phyloP scores from a whole-genome alignment of 164 flowering plant species.

The Dillenia turbinata region DNA sequence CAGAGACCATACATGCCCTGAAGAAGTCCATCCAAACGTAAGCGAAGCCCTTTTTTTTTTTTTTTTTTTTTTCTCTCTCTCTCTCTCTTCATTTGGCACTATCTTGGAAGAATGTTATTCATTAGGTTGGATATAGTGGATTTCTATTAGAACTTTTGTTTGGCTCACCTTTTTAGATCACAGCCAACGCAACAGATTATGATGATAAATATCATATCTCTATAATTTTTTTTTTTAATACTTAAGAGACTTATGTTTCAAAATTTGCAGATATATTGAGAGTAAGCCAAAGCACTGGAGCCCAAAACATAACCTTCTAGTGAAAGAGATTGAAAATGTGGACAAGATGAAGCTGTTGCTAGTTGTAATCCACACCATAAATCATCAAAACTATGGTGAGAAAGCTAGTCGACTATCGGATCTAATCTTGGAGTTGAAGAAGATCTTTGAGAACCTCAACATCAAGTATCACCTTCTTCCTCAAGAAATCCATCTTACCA shows the following conservation, averaged over 20 bases:
- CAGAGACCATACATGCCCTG: conserved; percentile 23
- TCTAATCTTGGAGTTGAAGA: conserved; percentile 43
- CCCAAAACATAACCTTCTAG: conserved; percentile 30
- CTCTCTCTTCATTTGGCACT: too few relatives aligned
- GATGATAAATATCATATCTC: not conserved
- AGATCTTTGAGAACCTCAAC: conserved; percentile 32
- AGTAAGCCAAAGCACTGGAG: conserved; percentile 52
- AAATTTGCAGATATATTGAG: conserved; percentile 44
- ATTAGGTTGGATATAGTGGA: too few relatives aligned
- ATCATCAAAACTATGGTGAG: conserved; percentile 46
- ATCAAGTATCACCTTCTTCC: conserved; percentile 51
- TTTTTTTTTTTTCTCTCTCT: not conserved
- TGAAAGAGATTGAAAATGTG: conserved; percentile 46
- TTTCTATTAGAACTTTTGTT: too few relatives aligned
- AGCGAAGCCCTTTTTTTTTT: not conserved
- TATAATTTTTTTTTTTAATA: not conserved
- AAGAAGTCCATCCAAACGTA: conserved; percentile 39
- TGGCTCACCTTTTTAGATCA: too few relatives aligned
- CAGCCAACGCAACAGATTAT: too few relatives aligned
- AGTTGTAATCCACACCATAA: conserved; percentile 43
- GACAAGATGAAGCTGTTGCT: conserved; percentile 42
- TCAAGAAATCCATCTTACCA: conserved; percentile 35
- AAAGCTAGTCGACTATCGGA: conserved; percentile 35
- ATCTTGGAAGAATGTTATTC: too few relatives aligned
- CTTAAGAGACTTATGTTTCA: not conserved